phyloP scores from a whole-genome alignment of 2,329 filamentous ascomycete species.

The Aspergillus sp. region DNA sequence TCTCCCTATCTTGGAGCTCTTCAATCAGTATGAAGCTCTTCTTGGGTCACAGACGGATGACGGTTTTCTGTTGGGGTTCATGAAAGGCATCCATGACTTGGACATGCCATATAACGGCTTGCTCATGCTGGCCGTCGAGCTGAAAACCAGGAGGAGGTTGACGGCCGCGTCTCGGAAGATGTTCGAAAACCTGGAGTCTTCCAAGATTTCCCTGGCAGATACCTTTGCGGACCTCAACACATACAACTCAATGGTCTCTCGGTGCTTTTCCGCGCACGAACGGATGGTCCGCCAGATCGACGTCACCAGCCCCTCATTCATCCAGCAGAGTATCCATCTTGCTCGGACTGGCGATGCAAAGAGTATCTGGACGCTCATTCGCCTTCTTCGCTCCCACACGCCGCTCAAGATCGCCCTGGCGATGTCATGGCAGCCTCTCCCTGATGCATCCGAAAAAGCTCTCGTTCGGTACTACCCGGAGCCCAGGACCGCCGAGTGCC shows the following conservation, averaged over 20 bases:
- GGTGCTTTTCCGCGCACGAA: constrained; percentile 29
- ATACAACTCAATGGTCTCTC: constrained; percentile 23
- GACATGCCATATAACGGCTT: constrained; percentile 30
- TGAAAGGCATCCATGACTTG: constrained; percentile 26
- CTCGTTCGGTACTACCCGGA: constrained; percentile 25
- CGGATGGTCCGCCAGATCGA: constrained; percentile 31
- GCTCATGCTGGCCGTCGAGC: constrained; percentile 24
- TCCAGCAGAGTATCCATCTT: constrained; percentile 27
- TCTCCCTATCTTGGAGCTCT: constrained; percentile 19
- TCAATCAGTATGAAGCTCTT: constrained; percentile 27
- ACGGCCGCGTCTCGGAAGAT: constrained; percentile 21
- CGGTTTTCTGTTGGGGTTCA: constrained; percentile 26
- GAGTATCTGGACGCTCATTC: constrained; percentile 28
- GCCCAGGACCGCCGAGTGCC: constrained; percentile 19
- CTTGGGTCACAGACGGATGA: constrained; percentile 11
- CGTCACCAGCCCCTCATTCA: constrained; percentile 31
- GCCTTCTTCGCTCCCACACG: constrained; percentile 34
- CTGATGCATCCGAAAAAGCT: constrained; percentile 22
- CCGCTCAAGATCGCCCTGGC: constrained; percentile 38
- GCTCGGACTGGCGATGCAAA: constrained; percentile 28
- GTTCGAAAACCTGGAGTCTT: constrained; percentile 26
- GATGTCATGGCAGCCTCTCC: constrained; percentile 25
- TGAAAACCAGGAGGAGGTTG: constrained; percentile 23
- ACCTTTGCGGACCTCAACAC: constrained; percentile 25
- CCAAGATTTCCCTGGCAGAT: constrained; percentile 23